Evolutionary conservation across 1,139 yeast species (phyloP).

Genomic region (Groenewaldozyma auringiensis): DNA sequence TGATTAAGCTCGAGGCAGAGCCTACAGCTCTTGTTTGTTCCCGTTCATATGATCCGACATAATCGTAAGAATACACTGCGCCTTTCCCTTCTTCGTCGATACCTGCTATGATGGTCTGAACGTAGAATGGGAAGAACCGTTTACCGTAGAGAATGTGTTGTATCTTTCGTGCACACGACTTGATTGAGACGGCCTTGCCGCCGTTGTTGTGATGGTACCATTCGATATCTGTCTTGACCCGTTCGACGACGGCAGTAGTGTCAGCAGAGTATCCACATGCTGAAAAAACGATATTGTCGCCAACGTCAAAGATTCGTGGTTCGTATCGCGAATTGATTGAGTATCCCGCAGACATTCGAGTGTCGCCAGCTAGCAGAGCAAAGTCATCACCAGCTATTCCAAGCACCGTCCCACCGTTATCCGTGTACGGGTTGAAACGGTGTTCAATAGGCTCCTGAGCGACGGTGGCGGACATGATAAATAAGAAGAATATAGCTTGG

Average conservation of each 20-base stretch:
- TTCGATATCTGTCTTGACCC: conserved; percentile 67
- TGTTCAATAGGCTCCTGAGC: conserved; percentile 68
- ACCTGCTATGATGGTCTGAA: conserved; percentile 90
- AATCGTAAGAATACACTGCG: conserved; percentile 92
- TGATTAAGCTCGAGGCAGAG: conserved; percentile 89
- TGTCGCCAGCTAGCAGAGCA: conserved; percentile 95
- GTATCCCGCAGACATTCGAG: conserved; percentile 92
- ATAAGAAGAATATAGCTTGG: neutral
- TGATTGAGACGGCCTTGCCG: conserved; percentile 51
- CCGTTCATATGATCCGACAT: conserved; percentile 95
- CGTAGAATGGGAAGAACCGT: conserved; percentile 95
- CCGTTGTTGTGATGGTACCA: conserved; percentile 94
- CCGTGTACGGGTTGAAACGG: conserved; percentile 90
- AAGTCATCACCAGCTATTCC: conserved; percentile 98
- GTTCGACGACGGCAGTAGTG: conserved; percentile 74
- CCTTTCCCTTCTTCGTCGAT: conserved; percentile 92
- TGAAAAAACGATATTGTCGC: conserved; percentile 78
- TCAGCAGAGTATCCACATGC: conserved; percentile 98
- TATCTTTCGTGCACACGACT: conserved; percentile 81
- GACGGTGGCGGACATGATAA: conserved; percentile 11
- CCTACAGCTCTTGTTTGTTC: conserved; percentile 98
- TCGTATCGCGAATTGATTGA: conserved; percentile 89
- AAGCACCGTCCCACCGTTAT: conserved; percentile 94
- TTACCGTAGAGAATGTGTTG: conserved; percentile 89
- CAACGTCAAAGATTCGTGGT: conserved; percentile 83